Conservation (phyloP, 2,329 filamentous ascomycete species). For the Verticillium longisporum region DNA sequence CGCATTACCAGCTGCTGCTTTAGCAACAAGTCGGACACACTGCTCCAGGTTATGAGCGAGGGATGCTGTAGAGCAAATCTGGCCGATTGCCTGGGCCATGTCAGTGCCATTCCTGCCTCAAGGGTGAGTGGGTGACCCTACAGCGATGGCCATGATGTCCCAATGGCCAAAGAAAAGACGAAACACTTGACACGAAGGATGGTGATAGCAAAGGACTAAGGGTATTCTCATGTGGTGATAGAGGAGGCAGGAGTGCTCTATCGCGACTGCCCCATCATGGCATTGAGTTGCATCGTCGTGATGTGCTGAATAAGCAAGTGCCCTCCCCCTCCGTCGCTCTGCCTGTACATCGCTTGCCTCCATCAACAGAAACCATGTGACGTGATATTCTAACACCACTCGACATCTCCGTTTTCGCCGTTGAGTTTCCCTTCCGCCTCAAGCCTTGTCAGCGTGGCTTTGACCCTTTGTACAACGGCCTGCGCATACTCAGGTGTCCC, state of each 20-base stretch:
- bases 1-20: slow-evolving; percentile 69
- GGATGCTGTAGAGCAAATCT: slow-evolving; percentile 78
- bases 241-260: not conserved
- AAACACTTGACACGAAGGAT: too few species aligned
- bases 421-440: slow-evolving; percentile 15
- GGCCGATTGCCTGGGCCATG: slow-evolving; percentile 65
- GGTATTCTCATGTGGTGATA: not conserved
- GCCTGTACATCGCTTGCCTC: too few species aligned
- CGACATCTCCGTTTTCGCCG: slow-evolving; percentile 10
- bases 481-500: slow-evolving; percentile 18
- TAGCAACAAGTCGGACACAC: slow-evolving; percentile 64
- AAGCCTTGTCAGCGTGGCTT: slow-evolving; percentile 13
- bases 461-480: slow-evolving; percentile 16
- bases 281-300: not conserved
- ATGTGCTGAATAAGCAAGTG: not conserved
- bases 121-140: slow-evolving; percentile 8
- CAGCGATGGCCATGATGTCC: slow-evolving; percentile 19
- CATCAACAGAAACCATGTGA: too few species aligned
- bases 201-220: too few species aligned
- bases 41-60: slow-evolving; percentile 74
- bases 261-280: not conserved
- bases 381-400: slow-evolving; percentile 5
- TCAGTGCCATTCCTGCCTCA: not conserved
- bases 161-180: not conserved
- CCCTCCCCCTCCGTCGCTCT: not conserved